phyloP scores from a whole-genome alignment of 495 filamentous ascomycete species.

The Lindgomyces ingoldianus region DNA sequence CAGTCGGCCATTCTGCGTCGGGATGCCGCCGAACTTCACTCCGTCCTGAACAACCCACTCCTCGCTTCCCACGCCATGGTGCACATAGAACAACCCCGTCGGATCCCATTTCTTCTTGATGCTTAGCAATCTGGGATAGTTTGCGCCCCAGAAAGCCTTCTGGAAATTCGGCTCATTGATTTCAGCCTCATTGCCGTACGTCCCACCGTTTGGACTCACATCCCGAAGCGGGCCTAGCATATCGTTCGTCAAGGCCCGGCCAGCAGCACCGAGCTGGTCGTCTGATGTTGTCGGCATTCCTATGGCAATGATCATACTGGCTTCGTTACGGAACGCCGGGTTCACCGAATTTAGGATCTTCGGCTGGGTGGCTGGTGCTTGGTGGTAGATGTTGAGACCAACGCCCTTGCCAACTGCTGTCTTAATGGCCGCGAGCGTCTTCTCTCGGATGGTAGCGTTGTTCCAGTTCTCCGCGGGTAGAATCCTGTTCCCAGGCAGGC shows the following conservation, averaged over 20 bases:
- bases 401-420: neutral
- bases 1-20: neutral
- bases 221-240: conserved; percentile 7
- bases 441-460: neutral
- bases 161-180: conserved; percentile 3
- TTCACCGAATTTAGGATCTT: conserved; percentile 10
- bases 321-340: conserved; percentile 2
- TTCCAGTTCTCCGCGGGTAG: conserved; percentile 14
- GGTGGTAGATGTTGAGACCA: neutral
- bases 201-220: conserved; percentile 16
- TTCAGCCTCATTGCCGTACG: conserved; percentile 27
- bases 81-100: conserved; percentile 1
- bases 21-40: neutral
- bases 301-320: neutral
- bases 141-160: neutral
- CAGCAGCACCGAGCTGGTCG: neutral
- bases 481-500: conserved; percentile 1
- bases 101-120: conserved; percentile 15
- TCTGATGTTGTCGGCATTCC: neutral
- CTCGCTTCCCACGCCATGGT: conserved; percentile 1
- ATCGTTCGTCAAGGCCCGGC: conserved; percentile 9
- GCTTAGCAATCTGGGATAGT: neutral
- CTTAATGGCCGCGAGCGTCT: conserved; percentile 2
- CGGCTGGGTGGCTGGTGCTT: neutral
- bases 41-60: conserved; percentile 2